phyloP scores from a whole-genome alignment of 2,329 filamentous ascomycete genomes.

The Fusarium siculi region DNA sequence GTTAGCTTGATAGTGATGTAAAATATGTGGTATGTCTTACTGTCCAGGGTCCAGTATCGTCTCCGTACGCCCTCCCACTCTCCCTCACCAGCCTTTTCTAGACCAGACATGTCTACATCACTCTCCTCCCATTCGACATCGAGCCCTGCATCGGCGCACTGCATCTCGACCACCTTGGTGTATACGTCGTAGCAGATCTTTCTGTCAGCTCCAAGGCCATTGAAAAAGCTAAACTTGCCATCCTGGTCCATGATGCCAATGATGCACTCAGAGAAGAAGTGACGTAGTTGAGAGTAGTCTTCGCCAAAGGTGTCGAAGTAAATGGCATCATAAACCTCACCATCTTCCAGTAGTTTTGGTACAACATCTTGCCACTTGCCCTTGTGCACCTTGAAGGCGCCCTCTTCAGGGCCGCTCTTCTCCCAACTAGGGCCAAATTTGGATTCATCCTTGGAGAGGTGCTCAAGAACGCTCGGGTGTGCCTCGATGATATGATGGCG shows the following conservation, averaged over 20 bases:
- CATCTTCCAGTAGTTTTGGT: slow-evolving; percentile 72
- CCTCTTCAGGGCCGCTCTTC: slow-evolving; percentile 64
- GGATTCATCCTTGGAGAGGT: slow-evolving; percentile 62
- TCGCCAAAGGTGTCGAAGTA: slow-evolving; percentile 99
- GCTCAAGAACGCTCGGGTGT: slow-evolving; percentile 78
- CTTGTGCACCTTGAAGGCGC: slow-evolving; percentile 75
- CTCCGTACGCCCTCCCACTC: slow-evolving; percentile 91
- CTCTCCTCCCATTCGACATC: slow-evolving; percentile 89
- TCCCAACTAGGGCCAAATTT: slow-evolving; percentile 68
- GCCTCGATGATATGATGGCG: slow-evolving; percentile 89
- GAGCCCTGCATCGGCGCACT: slow-evolving; percentile 87
- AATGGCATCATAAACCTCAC: slow-evolving; percentile 83
- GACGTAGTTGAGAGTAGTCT: slow-evolving; percentile 84
- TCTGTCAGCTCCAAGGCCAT: slow-evolving; percentile 91
- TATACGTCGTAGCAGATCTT: slow-evolving; percentile 97
- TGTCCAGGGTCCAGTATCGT: slow-evolving; percentile 88
- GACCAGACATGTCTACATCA: slow-evolving; percentile 71
- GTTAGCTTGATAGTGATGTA: slow-evolving; percentile 33
- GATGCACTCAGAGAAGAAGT: slow-evolving; percentile 90
- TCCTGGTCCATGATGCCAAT: slow-evolving; percentile 78
- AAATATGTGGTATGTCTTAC: slow-evolving; percentile 53
- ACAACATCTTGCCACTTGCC: slow-evolving; percentile 85
- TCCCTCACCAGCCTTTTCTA: slow-evolving; percentile 73
- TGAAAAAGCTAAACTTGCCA: slow-evolving; percentile 87
- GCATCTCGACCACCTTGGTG: slow-evolving; percentile 89